These are phyloP conservation scores for Speleostelium caveatum DNA, from an alignment of 78 protist genomes.

Conservation along the genomic window DNA sequence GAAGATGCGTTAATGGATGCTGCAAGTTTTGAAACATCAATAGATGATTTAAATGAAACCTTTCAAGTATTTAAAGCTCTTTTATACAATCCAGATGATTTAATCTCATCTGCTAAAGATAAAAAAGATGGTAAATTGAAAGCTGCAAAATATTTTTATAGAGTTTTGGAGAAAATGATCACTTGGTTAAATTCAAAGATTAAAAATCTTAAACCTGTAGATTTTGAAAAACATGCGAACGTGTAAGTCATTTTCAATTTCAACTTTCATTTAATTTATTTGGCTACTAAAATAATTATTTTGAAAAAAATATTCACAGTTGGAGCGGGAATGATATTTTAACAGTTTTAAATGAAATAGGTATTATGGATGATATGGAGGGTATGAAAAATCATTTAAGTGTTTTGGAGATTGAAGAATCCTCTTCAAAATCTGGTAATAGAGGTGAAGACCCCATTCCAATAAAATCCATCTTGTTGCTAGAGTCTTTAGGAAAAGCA, in stretches of 20 bases:
- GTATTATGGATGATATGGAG: neutral
- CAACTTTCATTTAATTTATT: neutral
- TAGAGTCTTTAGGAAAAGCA: neutral
- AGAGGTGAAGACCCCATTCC: neutral
- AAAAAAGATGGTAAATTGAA: no score
- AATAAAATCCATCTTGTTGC: neutral
- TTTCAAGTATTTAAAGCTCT: neutral
- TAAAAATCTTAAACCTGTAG: neutral
- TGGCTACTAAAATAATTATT: conserved; percentile 9
- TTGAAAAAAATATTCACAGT: neutral
- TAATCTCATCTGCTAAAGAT: no score
- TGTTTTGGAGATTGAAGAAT: neutral
- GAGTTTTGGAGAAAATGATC: neutral
- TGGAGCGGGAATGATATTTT: neutral
- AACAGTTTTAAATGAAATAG: neutral
- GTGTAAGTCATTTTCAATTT: conserved; percentile 11
- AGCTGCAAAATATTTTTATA: neutral
- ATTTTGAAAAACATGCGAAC: conserved; percentile 41
- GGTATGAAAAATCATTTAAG: neutral
- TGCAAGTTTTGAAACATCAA: conserved; percentile 26
- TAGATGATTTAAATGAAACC: conserved; percentile 23
- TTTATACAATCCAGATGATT: neutral
- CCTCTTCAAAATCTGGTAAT: neutral
- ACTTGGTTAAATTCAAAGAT: conserved; percentile 5
- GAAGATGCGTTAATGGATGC: conserved; percentile 68